Evolutionary conservation across 257 asterid species (phyloP), one percentile per base, ranked within the genome.

Genomic region (Solanum corneliomulleri): DNA sequence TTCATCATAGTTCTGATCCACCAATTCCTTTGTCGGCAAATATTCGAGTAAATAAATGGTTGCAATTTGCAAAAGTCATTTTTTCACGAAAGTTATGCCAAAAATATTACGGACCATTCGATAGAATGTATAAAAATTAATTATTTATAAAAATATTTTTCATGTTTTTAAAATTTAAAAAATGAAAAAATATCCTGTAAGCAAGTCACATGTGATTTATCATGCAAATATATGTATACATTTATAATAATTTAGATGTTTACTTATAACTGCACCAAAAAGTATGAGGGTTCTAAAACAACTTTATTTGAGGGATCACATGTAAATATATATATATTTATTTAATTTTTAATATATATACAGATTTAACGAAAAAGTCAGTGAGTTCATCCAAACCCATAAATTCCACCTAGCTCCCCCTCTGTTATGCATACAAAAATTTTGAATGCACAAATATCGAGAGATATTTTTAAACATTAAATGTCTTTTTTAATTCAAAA

Each of bases 321-420:
- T 37, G 7, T 37, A 6, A 5, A 35, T 6, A 37, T 37, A 5
- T 5, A 35, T 37, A 37, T 1, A 37, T 5, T 35, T 35, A 35
- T 5, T 35, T 35, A 35, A 35, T 5, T 35, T 35, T 35, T 5
- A 35, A 5, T 37, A 37, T 0, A 37, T 37, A 37, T 37, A 37
- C 1, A 37, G 0, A 1, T 37, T 37, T 37, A 1, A 5, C 0
- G 0, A 37, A 35, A 35, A 37, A 37, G 0, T 37, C 6, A 37
- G 39, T 37, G 7, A 6, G 0, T 37, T 37, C 7, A 5, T 37
- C 7, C 7, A 0, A 6, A 37, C 0, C 1, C 7, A 37, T 37
- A 7, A 37, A 37, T 0, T 0, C 39, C 7, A 37, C 39, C 7
- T 6, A 5, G 0, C 39, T 37, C 0, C 7, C 7, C 39, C 39